Conservation (phyloP, 257 asterid species). For the Ilex asprella region DNA sequence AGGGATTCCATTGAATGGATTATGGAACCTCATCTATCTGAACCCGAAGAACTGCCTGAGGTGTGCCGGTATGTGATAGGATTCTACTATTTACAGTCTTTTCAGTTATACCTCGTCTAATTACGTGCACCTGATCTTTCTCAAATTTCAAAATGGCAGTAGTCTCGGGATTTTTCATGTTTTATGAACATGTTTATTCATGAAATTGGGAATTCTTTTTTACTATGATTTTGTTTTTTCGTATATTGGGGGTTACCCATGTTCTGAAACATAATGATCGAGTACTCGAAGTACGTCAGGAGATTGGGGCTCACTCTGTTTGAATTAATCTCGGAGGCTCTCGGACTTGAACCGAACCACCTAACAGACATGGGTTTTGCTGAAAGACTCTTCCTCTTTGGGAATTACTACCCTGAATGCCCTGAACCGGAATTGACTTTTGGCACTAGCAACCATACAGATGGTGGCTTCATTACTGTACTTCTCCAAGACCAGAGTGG, state of each 20-base stretch:
- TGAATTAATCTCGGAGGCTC: slow-evolving; percentile 28
- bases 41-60: too few species aligned
- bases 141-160: too few species aligned
- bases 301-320: slow-evolving; percentile 22
- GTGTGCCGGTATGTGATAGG: too few species aligned
- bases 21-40: too few species aligned
- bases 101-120: too few species aligned
- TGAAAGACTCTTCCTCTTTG: slow-evolving; percentile 10
- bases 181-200: too few species aligned
- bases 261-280: slow-evolving; percentile 21
- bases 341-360: slow-evolving; percentile 21
- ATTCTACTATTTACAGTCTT: too few species aligned
- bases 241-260: not conserved
- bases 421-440: slow-evolving; percentile 44
- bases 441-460: slow-evolving; percentile 32
- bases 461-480: slow-evolving; percentile 33
- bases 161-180: too few species aligned
- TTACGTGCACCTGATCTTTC: too few species aligned
- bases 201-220: too few species aligned
- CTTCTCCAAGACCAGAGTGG: slow-evolving; percentile 34
- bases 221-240: too few species aligned
- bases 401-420: slow-evolving; percentile 43
- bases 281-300: slow-evolving; percentile 21
- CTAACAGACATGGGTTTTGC: slow-evolving; percentile 24
- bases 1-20: too few species aligned